Base-by-base conservation (phyloP, 2,329 filamentous ascomycete genomes). In the Alternaria dauci region DNA sequence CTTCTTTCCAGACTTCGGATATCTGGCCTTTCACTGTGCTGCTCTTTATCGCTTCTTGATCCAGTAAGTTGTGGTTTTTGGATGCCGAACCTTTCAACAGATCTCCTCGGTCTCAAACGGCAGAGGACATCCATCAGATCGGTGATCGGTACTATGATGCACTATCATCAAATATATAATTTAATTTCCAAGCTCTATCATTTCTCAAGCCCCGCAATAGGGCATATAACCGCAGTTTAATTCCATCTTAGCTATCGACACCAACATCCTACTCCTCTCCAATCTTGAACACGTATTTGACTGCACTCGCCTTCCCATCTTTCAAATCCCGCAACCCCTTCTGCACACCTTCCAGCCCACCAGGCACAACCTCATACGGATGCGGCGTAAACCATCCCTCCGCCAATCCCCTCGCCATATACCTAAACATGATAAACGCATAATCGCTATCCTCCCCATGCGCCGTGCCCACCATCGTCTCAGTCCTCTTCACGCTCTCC, bases 241-340 rank as follows among this genome's bases (percentile, higher is more conserved):
- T 30, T 11, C 1, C 28, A 30, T 5, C 28, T 30, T 11, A 12
- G 4, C 28, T 5, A 5, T 30, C 28, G 9, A 30, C 28, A 30
- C 5, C 28, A 30, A 1, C 1, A 2, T 8, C 9, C 11, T 30
- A 30, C 28, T 42, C 25, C 38, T 87, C 84, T 8, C 66, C 80
- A 73, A 88, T 83, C 62, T 79, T 80, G 68, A 87, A 86, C 0
- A 91, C 84, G 78, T 89, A 90, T 77, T 91, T 91, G 0, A 86
- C 81, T 1, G 83, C 88, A 68, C 85, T 88, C 23, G 85, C 87
- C 74, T 86, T 87, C 0, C 88, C 88, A 28, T 81, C 81, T 71
- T 83, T 86, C 70, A 91, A 72, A 63, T 86, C 84, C 65, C 75
- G 73, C 74, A 91, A 70, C 0, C 79, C 88, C 34, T 70, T 76